Percentiles rank a stretch among this genome's conserved stretches.
These are phyloP conservation scores for Acanthamoeba castellanii DNA, from an alignment of 208 protist species.

Conservation along the genomic window DNA sequence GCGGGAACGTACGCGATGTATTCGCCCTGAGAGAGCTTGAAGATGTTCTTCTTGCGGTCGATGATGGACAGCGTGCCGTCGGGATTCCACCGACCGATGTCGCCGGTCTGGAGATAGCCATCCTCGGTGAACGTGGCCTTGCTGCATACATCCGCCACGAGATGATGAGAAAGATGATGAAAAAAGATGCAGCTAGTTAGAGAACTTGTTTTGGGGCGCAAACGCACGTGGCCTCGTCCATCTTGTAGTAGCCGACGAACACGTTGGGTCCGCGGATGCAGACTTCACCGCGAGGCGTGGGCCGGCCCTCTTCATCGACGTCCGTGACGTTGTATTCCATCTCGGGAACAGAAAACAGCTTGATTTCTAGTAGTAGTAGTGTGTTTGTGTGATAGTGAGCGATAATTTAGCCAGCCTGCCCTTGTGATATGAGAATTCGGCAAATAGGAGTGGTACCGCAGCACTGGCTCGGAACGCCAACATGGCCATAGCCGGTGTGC, in stretches of 20 bases:
- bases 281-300: slow-evolving; percentile 85
- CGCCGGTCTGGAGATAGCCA: slow-evolving; percentile 92
- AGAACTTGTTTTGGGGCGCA: background rate
- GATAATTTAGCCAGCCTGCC: no score
- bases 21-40: slow-evolving; percentile 93
- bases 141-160: background rate
- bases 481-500: slow-evolving; percentile 92
- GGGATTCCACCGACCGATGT: slow-evolving; percentile 88
- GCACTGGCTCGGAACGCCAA: slow-evolving; percentile 86
- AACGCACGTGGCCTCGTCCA: slow-evolving; percentile 84
- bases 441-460: background rate
- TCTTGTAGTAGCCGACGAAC: slow-evolving; percentile 90
- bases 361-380: slow-evolving; percentile 88
- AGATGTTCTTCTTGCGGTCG: slow-evolving; percentile 94
- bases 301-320: slow-evolving; percentile 19
- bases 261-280: slow-evolving; percentile 87
- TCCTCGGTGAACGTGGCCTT: slow-evolving; percentile 78
- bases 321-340: slow-evolving; percentile 82
- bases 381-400: no score
- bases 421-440: no score
- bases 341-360: slow-evolving; percentile 91
- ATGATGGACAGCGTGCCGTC: slow-evolving; percentile 90
- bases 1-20: slow-evolving; percentile 84
- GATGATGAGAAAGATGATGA: background rate
- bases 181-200: no score